Base-by-base conservation (phyloP, 306 rosid species). In the Cicer pinnatifidum region DNA sequence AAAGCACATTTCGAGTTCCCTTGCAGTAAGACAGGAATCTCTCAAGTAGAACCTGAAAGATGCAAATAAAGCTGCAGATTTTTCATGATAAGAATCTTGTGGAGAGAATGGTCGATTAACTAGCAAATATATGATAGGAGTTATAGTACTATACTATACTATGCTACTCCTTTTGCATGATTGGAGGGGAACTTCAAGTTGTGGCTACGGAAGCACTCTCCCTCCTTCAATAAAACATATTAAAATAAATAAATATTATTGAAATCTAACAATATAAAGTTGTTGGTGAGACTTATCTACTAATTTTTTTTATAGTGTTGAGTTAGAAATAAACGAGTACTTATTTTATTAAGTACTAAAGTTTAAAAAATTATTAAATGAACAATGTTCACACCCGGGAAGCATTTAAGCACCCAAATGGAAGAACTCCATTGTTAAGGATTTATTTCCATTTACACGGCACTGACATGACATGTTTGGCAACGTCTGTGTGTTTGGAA, bases 41-140 rank as follows among this genome's bases (percentile, higher is more conserved):
- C 47, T 54, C 41, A 43, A n/a, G 61, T 80, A 76, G 84, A 77
- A 54, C 75, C 70, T 54, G 78, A 71, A 76, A 69, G 72, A 54
- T 62, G 67, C 5, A 57, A 72, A 59, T 64, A 83, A 83, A 79
- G 84, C 81, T 83, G 86, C 81, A 75, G 40, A 66, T 35, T 75
- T 75, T 75, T 68, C 78, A 67, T 13, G 61, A 54, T 40, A 19
- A 70, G 83, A 78, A 69, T 57, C 57, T 75, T 64, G 78, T 64
- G 71, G 60, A 66, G 60, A 66, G 73, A 75, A 75, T 75, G 63
- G 76, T 79, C 56, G 61, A 67, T 51, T 67, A 80, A 48, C n/a
- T 39, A 9, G 68, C 73, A 79, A 75, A 65, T 46, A 56, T 9
- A 45, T 47, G 72, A 59, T 12, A 33, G 41, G 41, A 33, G 41